Percentiles rank a stretch among this genome's conserved stretches.
Conservation (phyloP, 2,329 filamentous ascomycete genomes). For the Pochonia chlamydosporia region DNA sequence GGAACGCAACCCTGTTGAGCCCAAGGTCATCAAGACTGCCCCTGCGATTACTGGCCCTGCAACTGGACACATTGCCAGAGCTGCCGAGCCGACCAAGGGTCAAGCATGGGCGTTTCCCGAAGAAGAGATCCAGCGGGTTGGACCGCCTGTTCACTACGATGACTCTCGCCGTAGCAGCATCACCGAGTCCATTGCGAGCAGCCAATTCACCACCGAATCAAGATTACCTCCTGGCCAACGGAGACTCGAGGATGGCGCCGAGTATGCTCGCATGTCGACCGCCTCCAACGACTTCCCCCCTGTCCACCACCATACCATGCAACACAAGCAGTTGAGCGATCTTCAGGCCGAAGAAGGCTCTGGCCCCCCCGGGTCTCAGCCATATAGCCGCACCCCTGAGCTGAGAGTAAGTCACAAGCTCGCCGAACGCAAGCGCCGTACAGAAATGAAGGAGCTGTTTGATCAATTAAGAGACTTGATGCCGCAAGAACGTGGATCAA, state of each 20-base stretch:
- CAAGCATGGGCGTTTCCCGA: slow-evolving; percentile 82
- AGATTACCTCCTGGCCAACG: slow-evolving; percentile 66
- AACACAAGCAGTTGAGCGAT: slow-evolving; percentile 66
- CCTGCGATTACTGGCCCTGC: slow-evolving; percentile 71
- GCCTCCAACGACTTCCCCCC: slow-evolving; percentile 51
- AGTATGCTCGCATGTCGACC: slow-evolving; percentile 42
- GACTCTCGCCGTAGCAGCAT: slow-evolving; percentile 71
- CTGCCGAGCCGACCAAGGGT: slow-evolving; percentile 74
- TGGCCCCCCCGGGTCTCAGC: slow-evolving; percentile 54
- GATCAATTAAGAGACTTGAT: slow-evolving; percentile 73
- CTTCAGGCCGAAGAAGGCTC: slow-evolving; percentile 53
- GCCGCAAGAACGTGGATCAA: slow-evolving; percentile 74
- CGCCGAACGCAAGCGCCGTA: slow-evolving; percentile 75
- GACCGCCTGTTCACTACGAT: slow-evolving; percentile 39
- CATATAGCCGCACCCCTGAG: slow-evolving; percentile 78
- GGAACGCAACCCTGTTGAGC: slow-evolving; percentile 48
- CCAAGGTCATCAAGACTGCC: slow-evolving; percentile 57
- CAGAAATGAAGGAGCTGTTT: slow-evolving; percentile 85
- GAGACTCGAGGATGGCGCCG: slow-evolving; percentile 59
- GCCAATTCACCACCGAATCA: slow-evolving; percentile 71
- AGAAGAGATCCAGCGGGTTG: slow-evolving; percentile 52
- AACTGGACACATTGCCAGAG: slow-evolving; percentile 59
- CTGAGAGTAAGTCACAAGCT: slow-evolving; percentile 79
- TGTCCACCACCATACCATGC: slow-evolving; percentile 69
- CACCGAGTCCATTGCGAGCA: slow-evolving; percentile 72